phyloP scores from a whole-genome alignment of 202 grass and related monocot species.

The Carex arenaria region DNA sequence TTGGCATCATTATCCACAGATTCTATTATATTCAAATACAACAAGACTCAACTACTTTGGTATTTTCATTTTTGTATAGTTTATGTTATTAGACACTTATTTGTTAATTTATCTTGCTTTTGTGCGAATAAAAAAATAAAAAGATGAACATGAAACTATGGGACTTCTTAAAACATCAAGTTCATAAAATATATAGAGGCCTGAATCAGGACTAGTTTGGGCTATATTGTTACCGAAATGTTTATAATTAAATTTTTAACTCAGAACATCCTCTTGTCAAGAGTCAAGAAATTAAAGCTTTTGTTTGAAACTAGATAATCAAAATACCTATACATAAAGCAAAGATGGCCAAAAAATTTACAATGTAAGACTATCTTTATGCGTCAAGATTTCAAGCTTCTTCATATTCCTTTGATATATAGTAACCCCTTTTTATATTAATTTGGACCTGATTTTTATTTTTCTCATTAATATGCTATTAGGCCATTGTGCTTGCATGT shows the following conservation, averaged over 20 bases:
- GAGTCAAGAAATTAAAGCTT: neutral
- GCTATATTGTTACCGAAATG: neutral
- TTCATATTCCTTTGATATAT: neutral
- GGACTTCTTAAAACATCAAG: neutral
- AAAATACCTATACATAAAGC: neutral
- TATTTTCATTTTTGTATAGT: neutral
- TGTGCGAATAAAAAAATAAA: neutral
- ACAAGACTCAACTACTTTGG: neutral
- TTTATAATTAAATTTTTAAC: neutral
- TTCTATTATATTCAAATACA: neutral
- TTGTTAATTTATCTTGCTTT: neutral
- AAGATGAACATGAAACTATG: neutral
- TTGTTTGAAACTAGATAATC: neutral
- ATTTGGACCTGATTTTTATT: neutral
- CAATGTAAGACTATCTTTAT: neutral
- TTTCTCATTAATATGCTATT: neutral
- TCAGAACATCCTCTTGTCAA: neutral
- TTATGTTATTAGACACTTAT: neutral
- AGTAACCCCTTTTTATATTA: neutral
- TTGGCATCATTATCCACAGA: neutral
- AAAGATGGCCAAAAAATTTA: neutral
- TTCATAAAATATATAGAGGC: neutral
- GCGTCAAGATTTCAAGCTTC: neutral
- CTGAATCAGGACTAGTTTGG: neutral
- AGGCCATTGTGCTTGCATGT: neutral